phyloP scores from a whole-genome alignment of 805 yeast species.

The Lipomyces chichibuensis region DNA sequence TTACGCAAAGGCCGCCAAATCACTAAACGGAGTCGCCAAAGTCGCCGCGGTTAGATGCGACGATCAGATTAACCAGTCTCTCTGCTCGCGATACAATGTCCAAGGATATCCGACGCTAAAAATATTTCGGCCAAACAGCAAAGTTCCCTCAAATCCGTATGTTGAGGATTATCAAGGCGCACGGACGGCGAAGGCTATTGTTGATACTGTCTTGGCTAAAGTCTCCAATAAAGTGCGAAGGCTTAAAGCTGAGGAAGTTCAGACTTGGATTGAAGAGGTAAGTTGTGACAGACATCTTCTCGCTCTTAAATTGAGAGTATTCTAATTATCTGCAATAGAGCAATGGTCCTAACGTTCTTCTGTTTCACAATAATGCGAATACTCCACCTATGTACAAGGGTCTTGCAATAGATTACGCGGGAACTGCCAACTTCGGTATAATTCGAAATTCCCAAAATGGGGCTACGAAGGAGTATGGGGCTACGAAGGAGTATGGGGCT shows the following conservation, averaged over 20 bases:
- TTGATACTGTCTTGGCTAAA: conserved; percentile 52
- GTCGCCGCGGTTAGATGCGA: conserved; percentile 91
- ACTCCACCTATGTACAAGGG: conserved; percentile 63
- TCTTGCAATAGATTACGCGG: conserved; percentile 70
- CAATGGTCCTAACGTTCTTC: conserved; percentile 17
- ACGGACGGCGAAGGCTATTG: conserved; percentile 58
- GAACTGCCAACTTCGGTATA: conserved; percentile 52
- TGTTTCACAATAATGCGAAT: conserved; percentile 43
- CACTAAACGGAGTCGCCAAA: conserved; percentile 51
- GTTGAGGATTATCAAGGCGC: conserved; percentile 40
- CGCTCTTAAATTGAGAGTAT: not conserved
- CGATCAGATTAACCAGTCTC: conserved; percentile 60
- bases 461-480: conserved; percentile 38
- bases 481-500: conserved; percentile 36
- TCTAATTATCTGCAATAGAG: conserved; percentile 10
- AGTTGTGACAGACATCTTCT: not conserved
- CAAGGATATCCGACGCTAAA: conserved; percentile 83
- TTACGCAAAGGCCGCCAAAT: conserved; percentile 64
- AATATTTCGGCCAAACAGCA: conserved; percentile 75
- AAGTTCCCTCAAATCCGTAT: conserved; percentile 37
- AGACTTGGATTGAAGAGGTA: conserved; percentile 15
- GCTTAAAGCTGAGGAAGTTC: conserved; percentile 12
- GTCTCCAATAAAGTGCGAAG: conserved; percentile 23
- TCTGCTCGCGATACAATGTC: conserved; percentile 69
- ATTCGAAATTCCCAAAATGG: conserved; percentile 39